phyloP scores from a whole-genome alignment of 2,329 filamentous ascomycete species.

The Acrodontium crateriforme region DNA sequence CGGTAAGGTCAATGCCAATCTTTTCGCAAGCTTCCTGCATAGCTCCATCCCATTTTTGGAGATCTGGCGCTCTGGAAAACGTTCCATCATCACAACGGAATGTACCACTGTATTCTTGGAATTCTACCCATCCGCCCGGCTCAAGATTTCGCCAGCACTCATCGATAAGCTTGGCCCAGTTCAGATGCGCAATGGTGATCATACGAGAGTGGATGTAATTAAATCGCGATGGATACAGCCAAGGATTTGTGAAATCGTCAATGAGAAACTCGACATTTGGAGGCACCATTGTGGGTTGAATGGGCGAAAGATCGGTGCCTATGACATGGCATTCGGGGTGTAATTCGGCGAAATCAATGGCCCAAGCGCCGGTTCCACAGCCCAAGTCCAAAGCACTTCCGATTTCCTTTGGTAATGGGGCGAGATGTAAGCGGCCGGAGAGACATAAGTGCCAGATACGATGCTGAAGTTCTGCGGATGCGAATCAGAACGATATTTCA shows the following conservation, averaged over 20 bases:
- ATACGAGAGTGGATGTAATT: conserved; percentile 31
- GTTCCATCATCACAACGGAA: conserved; percentile 5
- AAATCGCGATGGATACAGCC: conserved; percentile 24
- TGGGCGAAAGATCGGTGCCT: conserved; percentile 29
- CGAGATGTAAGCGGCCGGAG: conserved; percentile 7
- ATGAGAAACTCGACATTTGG: conserved; percentile 34
- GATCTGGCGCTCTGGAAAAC: conserved; percentile 1
- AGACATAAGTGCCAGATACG: conserved; percentile 3
- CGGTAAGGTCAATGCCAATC: conserved; percentile 2
- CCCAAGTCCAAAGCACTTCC: conserved; percentile 27
- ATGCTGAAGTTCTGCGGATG: conserved; percentile 3
- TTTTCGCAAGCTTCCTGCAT: conserved; percentile 1
- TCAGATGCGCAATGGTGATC: conserved; percentile 31
- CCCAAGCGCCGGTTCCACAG: conserved; percentile 32
- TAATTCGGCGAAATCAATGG: conserved; percentile 17
- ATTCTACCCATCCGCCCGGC: conserved; percentile 7
- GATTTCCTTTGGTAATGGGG: conserved; percentile 10
- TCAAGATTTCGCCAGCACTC: conserved; percentile 5
- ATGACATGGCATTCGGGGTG: conserved; percentile 21
- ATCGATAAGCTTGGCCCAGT: conserved; percentile 21
- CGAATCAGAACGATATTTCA: too few species aligned
- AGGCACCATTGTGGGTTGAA: conserved; percentile 35
- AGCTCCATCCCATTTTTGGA: conserved; percentile 1
- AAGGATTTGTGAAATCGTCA: conserved; percentile 30
- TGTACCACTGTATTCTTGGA: conserved; percentile 5